These are phyloP conservation scores for Neurospora africana DNA, from an alignment of 495 filamentous ascomycete genomes.

Conservation along the genomic window DNA sequence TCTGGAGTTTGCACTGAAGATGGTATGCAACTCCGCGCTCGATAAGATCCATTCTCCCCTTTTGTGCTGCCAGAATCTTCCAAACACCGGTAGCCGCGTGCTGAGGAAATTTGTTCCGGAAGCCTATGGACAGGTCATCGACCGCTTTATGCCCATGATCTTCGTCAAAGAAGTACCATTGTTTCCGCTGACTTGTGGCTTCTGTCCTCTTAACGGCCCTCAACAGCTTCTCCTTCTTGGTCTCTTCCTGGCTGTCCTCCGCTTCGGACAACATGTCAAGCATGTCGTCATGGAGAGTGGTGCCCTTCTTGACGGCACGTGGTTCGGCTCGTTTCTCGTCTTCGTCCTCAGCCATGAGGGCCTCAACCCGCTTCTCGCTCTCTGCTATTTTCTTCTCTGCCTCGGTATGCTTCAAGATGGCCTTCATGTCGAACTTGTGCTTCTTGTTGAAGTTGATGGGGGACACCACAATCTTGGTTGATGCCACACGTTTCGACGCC, in stretches of 20 bases:
- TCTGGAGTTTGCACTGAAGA: slow-evolving; percentile 38
- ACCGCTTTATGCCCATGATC: slow-evolving; percentile 3
- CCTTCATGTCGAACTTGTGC: slow-evolving; percentile 59
- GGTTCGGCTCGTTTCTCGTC: slow-evolving; percentile 11
- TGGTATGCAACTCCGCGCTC: slow-evolving; percentile 57
- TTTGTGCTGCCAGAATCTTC: slow-evolving; percentile 34
- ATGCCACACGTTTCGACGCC: not conserved
- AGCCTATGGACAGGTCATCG: slow-evolving; percentile 16
- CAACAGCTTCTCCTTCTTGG: slow-evolving; percentile 46
- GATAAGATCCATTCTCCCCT: slow-evolving; percentile 50
- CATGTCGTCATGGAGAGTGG: slow-evolving; percentile 23
- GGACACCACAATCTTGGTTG: slow-evolving; percentile 23
- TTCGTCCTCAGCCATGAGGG: slow-evolving; percentile 20
- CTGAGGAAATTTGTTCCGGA: slow-evolving; percentile 24
- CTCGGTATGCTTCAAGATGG: slow-evolving; percentile 48
- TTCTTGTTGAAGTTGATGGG: slow-evolving; percentile 40
- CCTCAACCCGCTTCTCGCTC: slow-evolving; percentile 40
- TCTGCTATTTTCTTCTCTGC: slow-evolving; percentile 48
- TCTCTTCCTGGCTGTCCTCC: slow-evolving; percentile 41
- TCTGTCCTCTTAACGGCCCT: slow-evolving; percentile 68
- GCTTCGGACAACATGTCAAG: slow-evolving; percentile 35
- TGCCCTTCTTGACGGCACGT: slow-evolving; percentile 12
- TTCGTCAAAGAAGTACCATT: slow-evolving; percentile 59
- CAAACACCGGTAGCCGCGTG: slow-evolving; percentile 22
- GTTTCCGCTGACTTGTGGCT: slow-evolving; percentile 46